These are phyloP conservation scores for Sanchytrium tribonematis DNA, from an alignment of 371 early-diverging fungal species.

Conservation along the genomic window DNA sequence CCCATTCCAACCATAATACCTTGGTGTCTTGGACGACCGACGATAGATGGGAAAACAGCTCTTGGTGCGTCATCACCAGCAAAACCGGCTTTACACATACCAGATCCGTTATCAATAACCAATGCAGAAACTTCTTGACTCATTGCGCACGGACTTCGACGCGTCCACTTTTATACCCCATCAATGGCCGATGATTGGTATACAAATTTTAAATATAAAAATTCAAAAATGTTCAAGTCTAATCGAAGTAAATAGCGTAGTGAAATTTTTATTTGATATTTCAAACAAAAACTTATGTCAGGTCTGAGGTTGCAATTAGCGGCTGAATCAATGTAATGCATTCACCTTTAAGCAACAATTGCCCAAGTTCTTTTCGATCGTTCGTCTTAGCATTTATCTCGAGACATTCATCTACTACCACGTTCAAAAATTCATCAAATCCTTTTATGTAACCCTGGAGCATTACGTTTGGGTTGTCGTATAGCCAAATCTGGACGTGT, in stretches of 20 bases:
- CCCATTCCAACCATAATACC: slow-evolving; percentile 99
- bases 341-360: neutral
- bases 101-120: slow-evolving; percentile 97
- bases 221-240: neutral
- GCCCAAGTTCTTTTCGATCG: neutral
- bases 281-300: neutral
- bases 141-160: slow-evolving; percentile 1
- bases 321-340: neutral
- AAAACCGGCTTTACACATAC: slow-evolving; percentile 99
- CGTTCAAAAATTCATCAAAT: neutral
- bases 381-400: neutral
- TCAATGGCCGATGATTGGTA: neutral
- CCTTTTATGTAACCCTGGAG: neutral
- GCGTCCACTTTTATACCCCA: neutral
- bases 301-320: neutral
- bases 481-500: neutral
- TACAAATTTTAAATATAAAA: neutral
- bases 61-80: slow-evolving; percentile 99
- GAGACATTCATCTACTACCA: neutral
- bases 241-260: neutral
- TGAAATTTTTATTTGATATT: neutral
- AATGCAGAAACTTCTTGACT: slow-evolving; percentile 3
- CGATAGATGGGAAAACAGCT: slow-evolving; percentile 95
- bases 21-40: slow-evolving; percentile 97
- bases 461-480: neutral